A percentile compares a stretch with the other conserved stretches of the same genome.
Evolutionary conservation across 345 rosid species (phyloP).

Genomic region (Microthlaspi erraticum): DNA sequence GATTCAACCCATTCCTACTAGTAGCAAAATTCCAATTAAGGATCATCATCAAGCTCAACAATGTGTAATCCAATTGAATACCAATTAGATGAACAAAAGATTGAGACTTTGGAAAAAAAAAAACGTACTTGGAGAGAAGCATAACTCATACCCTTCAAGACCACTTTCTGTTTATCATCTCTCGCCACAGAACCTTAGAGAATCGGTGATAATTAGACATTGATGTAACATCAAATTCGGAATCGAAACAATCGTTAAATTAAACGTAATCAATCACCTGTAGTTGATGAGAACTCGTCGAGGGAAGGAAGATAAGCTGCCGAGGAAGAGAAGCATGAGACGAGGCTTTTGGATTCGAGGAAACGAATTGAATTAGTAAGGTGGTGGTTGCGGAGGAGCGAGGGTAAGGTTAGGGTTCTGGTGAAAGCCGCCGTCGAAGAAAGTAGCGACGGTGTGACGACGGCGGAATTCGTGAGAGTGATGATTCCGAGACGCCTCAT

Average conservation of each 20-base stretch:
- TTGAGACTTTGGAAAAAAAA: neutral
- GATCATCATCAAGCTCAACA: too few relatives aligned
- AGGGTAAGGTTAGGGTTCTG: slow-evolving; percentile 21
- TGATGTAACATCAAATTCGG: too few relatives aligned
- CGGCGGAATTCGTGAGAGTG: slow-evolving; percentile 33
- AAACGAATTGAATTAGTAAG: slow-evolving; percentile 20
- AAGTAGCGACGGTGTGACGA: slow-evolving; percentile 9
- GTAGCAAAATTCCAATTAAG: neutral
- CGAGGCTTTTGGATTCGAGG: slow-evolving; percentile 22
- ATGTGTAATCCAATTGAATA: neutral
- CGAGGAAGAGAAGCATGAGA: slow-evolving; percentile 24
- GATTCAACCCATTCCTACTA: slow-evolving; percentile 85
- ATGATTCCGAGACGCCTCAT: slow-evolving; percentile 41
- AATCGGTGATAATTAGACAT: neutral
- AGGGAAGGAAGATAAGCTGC: slow-evolving; percentile 42
- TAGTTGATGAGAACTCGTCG: slow-evolving; percentile 30
- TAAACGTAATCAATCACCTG: slow-evolving; percentile 8
- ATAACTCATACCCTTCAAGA: slow-evolving; percentile 80
- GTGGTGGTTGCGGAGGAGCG: neutral
- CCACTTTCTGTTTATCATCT: slow-evolving; percentile 49
- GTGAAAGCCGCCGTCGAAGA: slow-evolving; percentile 27
- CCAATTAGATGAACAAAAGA: neutral
- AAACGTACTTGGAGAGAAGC: slow-evolving; percentile 63
- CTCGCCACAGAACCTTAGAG: slow-evolving; percentile 16
- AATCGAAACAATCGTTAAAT: neutral